phyloP scores from a whole-genome alignment of 495 filamentous ascomycete genomes.

The Penicillium macrosclerotiorum region DNA sequence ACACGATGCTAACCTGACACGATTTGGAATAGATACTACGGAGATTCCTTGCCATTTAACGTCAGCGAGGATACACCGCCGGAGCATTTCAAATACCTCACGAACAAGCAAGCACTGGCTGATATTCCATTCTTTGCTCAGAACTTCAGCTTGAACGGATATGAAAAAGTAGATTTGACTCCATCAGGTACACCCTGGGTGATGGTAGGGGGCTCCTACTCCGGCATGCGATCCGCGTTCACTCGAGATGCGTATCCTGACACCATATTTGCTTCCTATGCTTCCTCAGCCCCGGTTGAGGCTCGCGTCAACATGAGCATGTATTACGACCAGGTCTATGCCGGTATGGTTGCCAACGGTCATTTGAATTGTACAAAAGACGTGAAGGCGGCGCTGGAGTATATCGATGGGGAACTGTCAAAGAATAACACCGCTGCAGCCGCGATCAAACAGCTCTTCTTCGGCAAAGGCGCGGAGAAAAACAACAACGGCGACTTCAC shows the following conservation, averaged over 20 bases:
- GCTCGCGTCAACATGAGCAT: constrained; percentile 55
- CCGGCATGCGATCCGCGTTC: constrained; percentile 55
- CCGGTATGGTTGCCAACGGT: constrained; percentile 50
- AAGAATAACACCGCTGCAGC: constrained; percentile 29
- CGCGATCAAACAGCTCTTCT: constrained; percentile 48
- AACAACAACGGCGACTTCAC: constrained; percentile 54
- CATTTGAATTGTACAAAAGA: constrained; percentile 53
- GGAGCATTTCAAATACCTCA: constrained; percentile 50
- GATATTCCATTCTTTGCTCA: constrained; percentile 53
- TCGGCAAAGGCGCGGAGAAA: constrained; percentile 46
- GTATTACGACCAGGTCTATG: constrained; percentile 56
- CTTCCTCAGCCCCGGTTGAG: constrained; percentile 56
- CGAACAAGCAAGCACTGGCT: constrained; percentile 50
- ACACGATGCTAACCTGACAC: neutral
- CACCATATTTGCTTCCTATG: constrained; percentile 53
- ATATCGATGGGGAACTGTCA: constrained; percentile 49
- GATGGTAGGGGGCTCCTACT: constrained; percentile 58
- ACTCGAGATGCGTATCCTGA: constrained; percentile 55
- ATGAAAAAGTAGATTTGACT: constrained; percentile 37
- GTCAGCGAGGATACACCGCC: constrained; percentile 43
- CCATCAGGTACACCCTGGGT: constrained; percentile 55
- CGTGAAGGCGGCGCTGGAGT: constrained; percentile 48
- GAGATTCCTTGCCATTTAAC: constrained; percentile 48
- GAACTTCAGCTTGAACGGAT: constrained; percentile 40
- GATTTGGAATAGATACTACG: constrained; percentile 43